A percentile compares a stretch with the other conserved stretches of the same genome.
Conservation (phyloP, 202 grass and related monocot species). For the Eragrostis tef region DNA sequence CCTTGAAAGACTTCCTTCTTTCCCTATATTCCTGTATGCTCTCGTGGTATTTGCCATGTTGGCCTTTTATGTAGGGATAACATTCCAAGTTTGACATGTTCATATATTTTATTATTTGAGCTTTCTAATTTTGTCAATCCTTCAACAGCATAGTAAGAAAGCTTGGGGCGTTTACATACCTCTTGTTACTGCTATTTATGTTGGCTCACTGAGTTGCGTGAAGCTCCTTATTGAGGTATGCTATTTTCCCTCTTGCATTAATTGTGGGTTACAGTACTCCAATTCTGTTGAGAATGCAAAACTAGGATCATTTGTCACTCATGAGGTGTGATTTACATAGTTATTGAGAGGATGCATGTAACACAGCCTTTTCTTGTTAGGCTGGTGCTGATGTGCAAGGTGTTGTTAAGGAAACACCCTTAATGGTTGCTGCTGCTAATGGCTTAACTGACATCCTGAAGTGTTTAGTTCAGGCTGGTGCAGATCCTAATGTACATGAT, state of each 20-base stretch:
- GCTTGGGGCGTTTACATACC: neutral
- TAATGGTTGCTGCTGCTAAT: slow-evolving; percentile 40
- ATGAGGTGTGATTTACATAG: neutral
- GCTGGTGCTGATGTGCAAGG: slow-evolving; percentile 59
- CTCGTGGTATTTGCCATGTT: neutral
- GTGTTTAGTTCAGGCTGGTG: slow-evolving; percentile 52
- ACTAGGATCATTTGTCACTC: neutral
- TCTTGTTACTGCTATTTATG: slow-evolving; percentile 26
- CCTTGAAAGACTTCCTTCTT: too few relatives aligned
- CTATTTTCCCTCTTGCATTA: neutral
- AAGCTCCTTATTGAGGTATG: slow-evolving; percentile 30
- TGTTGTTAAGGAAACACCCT: slow-evolving; percentile 34
- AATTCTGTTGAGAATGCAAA: neutral
- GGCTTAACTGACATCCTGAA: slow-evolving; percentile 40
- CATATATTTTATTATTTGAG: neutral
- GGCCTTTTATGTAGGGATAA: too few relatives aligned
- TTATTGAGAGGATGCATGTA: neutral
- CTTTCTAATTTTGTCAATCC: neutral
- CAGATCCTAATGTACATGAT: slow-evolving; percentile 48
- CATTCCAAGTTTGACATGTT: neutral
- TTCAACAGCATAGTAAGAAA: slow-evolving; percentile 20
- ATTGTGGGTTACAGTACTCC: neutral
- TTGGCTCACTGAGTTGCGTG: slow-evolving; percentile 11
- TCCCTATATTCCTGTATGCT: too few relatives aligned
- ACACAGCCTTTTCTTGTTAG: slow-evolving; percentile 21